A percentile compares a stretch with the other conserved stretches of the same genome.
Conservation (phyloP, 2,329 filamentous ascomycete species). For the Microcyclosporella mali region DNA sequence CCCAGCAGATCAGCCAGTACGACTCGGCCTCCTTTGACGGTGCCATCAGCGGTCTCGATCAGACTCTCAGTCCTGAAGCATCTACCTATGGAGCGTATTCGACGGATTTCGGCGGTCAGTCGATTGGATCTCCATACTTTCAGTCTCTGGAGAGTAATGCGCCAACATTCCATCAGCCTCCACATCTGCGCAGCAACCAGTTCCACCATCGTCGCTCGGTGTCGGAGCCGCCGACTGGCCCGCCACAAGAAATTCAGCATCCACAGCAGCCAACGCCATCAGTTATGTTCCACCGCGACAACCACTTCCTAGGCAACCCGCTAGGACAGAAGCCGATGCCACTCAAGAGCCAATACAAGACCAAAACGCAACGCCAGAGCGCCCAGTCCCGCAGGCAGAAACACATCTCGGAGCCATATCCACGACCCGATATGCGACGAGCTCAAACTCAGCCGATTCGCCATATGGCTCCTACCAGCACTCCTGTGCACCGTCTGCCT, state of each 20-base stretch:
- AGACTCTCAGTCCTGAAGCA: slow-evolving; percentile 10
- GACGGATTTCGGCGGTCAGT: slow-evolving; percentile 8
- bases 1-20: slow-evolving; percentile 3
- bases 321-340: slow-evolving; percentile 3
- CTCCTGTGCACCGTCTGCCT: slow-evolving; percentile 7
- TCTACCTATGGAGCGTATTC: slow-evolving; percentile 13
- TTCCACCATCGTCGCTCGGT: slow-evolving; percentile 21
- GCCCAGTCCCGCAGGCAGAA: slow-evolving; percentile 2
- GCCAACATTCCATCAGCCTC: slow-evolving; percentile 7
- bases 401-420: slow-evolving; percentile 2
- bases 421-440: slow-evolving; percentile 9
- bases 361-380: slow-evolving; percentile 13
- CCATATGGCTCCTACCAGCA: slow-evolving; percentile 15
- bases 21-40: not conserved
- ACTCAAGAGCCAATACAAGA: slow-evolving; percentile 13
- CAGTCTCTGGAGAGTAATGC: slow-evolving; percentile 17
- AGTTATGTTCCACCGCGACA: slow-evolving; percentile 21
- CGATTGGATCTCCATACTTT: slow-evolving; percentile 16
- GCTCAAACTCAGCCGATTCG: slow-evolving; percentile 12
- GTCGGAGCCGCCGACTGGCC: slow-evolving; percentile 21
- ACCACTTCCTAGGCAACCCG: slow-evolving; percentile 18
- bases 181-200: slow-evolving; percentile 10
- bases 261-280: slow-evolving; percentile 4
- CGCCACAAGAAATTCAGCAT: not conserved
- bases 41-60: slow-evolving; percentile 5